These are phyloP conservation scores for Cytospora chrysosperma DNA, from an alignment of 2,329 filamentous ascomycete species.

Conservation along the genomic window DNA sequence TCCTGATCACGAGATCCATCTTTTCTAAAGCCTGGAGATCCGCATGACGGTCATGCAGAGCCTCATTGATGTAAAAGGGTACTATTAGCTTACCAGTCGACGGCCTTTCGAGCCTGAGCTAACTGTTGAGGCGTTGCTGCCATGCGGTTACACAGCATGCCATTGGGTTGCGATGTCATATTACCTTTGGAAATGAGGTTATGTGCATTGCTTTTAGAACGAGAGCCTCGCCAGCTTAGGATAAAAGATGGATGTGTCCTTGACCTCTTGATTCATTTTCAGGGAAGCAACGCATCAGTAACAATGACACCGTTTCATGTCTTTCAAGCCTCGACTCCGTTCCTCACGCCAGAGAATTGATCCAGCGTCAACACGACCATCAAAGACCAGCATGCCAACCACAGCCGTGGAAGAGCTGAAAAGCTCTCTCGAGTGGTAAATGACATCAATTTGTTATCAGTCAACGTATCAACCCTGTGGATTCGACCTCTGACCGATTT, in stretches of 20 bases:
- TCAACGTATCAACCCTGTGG: background rate
- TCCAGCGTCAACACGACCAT: background rate
- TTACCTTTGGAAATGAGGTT: background rate
- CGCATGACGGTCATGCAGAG: background rate
- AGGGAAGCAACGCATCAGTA: background rate
- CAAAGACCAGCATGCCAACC: background rate
- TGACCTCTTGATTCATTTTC: background rate
- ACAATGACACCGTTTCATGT: background rate
- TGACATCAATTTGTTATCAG: background rate
- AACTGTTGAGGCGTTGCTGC: background rate
- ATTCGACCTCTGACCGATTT: too few species aligned
- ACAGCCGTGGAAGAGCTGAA: background rate
- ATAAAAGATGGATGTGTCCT: background rate
- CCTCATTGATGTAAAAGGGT: background rate
- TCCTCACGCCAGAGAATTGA: background rate
- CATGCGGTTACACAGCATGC: background rate
- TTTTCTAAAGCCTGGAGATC: background rate
- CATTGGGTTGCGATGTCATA: background rate
- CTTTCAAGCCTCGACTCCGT: background rate
- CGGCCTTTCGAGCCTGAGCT: background rate
- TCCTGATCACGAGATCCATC: background rate
- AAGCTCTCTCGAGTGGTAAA: background rate
- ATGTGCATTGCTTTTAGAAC: background rate
- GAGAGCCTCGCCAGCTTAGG: background rate
- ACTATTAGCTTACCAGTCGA: background rate